Evolutionary conservation across 75 land plant species (phyloP), one percentile per base, ranked within the genome.

Genomic region (Sequoia sempervirens): DNA sequence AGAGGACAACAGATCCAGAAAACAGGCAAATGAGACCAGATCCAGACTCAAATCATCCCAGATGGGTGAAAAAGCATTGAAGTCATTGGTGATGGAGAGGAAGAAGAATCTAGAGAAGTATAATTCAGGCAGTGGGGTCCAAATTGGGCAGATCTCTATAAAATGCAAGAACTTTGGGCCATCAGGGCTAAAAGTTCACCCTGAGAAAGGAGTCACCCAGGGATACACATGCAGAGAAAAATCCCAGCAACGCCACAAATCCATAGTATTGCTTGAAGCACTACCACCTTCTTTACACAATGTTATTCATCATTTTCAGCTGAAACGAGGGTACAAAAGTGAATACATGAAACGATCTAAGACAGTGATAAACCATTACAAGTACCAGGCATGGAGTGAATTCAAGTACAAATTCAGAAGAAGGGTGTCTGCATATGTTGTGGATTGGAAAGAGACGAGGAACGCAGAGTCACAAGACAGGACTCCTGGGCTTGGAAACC

Each of bases 351-450:
- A 68, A 9, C 14, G 84, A n/a, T 5, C 23, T 14, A 23, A 80
- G 61, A 93, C 82, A 3, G 91, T 87, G 79, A 91, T 96, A 76
- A 92, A 96, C 84, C 97, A 96, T 85, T 96, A 96, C 90, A 96
- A 95, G 87, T 96, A 92, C 88, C 97, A 96, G 83, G 97, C 91
- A 14, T 96, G 98, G 98, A 69, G 74, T 17, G 97, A 95, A 89
- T 96, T 96, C 79, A 82, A 82, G 89, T 52, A 15, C 37, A 96
- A 95, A 90, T 96, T 96, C 85, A 82, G 88, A 47, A 83, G 95
- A 36, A 72, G 98, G 43, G 98, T 93, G 23, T 95, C 98, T 14
- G 90, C 95, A 0, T 95, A 92, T 72, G 98, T 96, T 5, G 90
- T 86, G 75, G 97, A 96, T 75, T 96, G 98, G 98, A 90, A 76